phyloP scores from a whole-genome alignment of 1,139 yeast genomes.

The Scheffersomyces titani region DNA sequence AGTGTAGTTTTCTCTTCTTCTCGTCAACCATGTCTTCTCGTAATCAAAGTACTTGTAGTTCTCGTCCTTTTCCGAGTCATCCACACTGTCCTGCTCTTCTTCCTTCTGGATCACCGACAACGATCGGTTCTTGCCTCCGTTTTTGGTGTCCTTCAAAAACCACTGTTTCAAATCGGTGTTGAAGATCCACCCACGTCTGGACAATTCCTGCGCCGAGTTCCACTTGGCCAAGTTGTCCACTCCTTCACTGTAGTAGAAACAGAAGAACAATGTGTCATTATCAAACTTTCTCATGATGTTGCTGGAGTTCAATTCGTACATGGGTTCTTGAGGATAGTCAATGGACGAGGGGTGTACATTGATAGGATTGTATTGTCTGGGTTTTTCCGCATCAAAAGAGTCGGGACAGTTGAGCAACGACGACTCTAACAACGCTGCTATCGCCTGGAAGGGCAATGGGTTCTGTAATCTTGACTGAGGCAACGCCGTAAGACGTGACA shows the following conservation, averaged over 20 bases:
- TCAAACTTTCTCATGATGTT: constrained; percentile 72
- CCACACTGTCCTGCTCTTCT: constrained; percentile 22
- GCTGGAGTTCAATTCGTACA: constrained; percentile 54
- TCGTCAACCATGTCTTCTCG: constrained; percentile 85
- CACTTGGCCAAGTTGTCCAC: constrained; percentile 53
- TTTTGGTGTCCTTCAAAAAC: constrained; percentile 62
- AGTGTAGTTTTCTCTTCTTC: constrained; percentile 72
- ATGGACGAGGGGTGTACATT: constrained; percentile 89
- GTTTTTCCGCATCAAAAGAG: constrained; percentile 86
- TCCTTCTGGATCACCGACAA: constrained; percentile 37
- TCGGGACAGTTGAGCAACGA: constrained; percentile 92
- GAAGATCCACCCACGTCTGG: constrained; percentile 84
- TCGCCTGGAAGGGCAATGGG: constrained; percentile 60
- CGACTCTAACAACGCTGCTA: constrained; percentile 63
- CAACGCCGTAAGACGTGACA: constrained; percentile 30
- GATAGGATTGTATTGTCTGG: constrained; percentile 75
- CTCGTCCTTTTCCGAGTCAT: constrained; percentile 43
- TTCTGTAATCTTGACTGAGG: constrained; percentile 37
- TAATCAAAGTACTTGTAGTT: constrained; percentile 87
- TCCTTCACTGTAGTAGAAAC: constrained; percentile 75
- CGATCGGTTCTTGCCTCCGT: constrained; percentile 41
- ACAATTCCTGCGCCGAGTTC: constrained; percentile 82
- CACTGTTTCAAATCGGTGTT: constrained; percentile 78
- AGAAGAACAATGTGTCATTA: constrained; percentile 85
- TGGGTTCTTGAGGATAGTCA: constrained; percentile 91